Evolutionary conservation across 371 early-diverging fungal genomes (phyloP), one percentile per base, ranked within the genome.

Genomic region (Phascolomyces articulosus): DNA sequence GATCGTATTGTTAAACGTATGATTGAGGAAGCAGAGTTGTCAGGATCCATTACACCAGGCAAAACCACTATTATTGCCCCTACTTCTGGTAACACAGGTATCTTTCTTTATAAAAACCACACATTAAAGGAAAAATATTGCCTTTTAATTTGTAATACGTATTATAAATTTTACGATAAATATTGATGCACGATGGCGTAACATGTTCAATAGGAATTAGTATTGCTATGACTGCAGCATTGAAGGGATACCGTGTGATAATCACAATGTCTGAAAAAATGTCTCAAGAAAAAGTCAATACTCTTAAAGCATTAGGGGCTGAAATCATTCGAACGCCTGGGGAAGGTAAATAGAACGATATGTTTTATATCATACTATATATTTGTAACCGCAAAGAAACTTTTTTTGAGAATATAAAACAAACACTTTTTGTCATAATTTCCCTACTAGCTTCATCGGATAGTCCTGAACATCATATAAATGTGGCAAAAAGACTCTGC

Each of bases 191-290:
- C 7, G 24, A 8, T 60, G 34, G 34, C 34, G 34, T 62, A n/a
- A 20, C 54, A n/a, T 34, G 13, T 31, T 9, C 6, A 1, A 34
- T 29, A 77, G 88, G 89, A 62, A 95, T 96, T 70, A 95, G 94
- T 48, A 80, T 97, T 44, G 98, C 97, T 21, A 82, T 96, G 34
- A 89, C 96, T 51, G 96, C 93, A 54, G 98, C 98, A 34, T 94
- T 97, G 63, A 98, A 95, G 84, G 98, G 98, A 11, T 98, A 98
- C 81, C 89, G 92, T 62, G 91, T 93, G 67, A 95, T 98, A 68
- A 98, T 97, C 71, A 98, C 98, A 2, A 78, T 98, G 49, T 98
- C 99, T 20, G 98, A 98, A 77, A 98, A 97, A 82, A 98, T 98
- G 97, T 93, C 93, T 47, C 93, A 96, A 81, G 99, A 98, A 73